Conservation (phyloP, 495 filamentous ascomycete species). For the Cryomyces minteri region DNA sequence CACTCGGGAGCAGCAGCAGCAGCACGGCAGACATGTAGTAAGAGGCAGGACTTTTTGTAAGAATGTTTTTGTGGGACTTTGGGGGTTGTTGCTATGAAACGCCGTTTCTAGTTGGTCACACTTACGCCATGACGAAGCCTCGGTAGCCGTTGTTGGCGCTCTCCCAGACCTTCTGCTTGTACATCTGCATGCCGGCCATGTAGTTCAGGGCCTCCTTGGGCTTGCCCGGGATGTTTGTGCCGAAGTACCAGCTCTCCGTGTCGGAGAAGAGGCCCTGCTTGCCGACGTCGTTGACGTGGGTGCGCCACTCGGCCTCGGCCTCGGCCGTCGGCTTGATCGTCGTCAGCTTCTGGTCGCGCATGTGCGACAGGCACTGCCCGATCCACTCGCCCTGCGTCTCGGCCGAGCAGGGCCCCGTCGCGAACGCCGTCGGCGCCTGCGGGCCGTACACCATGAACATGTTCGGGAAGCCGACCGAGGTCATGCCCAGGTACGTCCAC, state of each 20-base stretch:
- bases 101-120: too few relatives aligned
- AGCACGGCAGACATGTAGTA: too few relatives aligned
- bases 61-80: too few relatives aligned
- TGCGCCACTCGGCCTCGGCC: constrained; percentile 21
- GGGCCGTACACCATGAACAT: constrained; percentile 33
- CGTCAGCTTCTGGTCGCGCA: constrained; percentile 17
- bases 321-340: constrained; percentile 23
- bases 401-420: constrained; percentile 31
- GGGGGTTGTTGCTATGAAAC: too few relatives aligned
- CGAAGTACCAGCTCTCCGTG: constrained; percentile 28
- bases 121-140: too few relatives aligned
- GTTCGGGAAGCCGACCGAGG: constrained; percentile 29
- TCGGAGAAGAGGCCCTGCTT: constrained; percentile 12
- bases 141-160: too few relatives aligned
- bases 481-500: constrained; percentile 29
- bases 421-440: constrained; percentile 27
- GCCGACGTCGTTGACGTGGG: constrained; percentile 11
- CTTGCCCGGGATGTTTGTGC: constrained; percentile 31
- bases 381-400: constrained; percentile 37
- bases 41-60: too few relatives aligned
- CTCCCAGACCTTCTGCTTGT: neutral
- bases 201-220: constrained; percentile 26
- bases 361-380: constrained; percentile 23
- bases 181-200: neutral
- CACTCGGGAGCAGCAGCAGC: too few relatives aligned